Percentiles rank a stretch among this genome's conserved stretches.
Conservation (phyloP, 768 basidiomycete genomes). For the Leccinellum luteum region DNA sequence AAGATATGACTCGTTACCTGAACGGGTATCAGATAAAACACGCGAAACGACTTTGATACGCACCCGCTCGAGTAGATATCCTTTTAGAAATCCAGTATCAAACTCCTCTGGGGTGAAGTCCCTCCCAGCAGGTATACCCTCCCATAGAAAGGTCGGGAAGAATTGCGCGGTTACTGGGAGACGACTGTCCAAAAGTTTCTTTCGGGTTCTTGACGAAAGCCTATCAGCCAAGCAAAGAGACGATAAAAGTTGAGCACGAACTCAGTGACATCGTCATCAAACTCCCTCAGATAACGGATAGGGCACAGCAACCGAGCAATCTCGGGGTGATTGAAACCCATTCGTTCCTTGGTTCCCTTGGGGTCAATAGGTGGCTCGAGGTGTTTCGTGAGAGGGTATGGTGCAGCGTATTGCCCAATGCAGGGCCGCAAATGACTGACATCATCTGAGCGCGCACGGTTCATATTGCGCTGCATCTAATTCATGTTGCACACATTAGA, state of each 20-base stretch:
- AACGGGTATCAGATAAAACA: neutral
- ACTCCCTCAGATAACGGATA: neutral
- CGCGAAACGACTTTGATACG: neutral
- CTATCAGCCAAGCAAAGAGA: too few relatives aligned
- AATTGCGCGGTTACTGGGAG: neutral
- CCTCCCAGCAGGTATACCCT: too few relatives aligned
- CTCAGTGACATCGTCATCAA: neutral
- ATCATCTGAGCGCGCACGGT: neutral
- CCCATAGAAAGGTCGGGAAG: too few relatives aligned
- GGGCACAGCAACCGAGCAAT: neutral
- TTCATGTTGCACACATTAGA: too few relatives aligned
- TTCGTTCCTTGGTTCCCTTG: neutral
- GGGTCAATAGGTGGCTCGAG: neutral
- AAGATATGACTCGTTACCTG: neutral
- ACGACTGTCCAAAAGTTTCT: neutral
- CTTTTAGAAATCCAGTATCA: neutral
- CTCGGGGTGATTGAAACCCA: neutral
- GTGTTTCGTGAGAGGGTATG: neutral
- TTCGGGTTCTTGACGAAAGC: neutral
- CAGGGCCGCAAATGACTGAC: neutral
- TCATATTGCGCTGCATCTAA: neutral
- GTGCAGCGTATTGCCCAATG: neutral
- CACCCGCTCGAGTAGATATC: neutral
- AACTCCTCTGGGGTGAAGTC: too few relatives aligned
- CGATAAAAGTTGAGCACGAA: neutral